These are phyloP conservation scores for Mortierella sp. DNA, from an alignment of 371 early-diverging fungal species.

Conservation along the genomic window DNA sequence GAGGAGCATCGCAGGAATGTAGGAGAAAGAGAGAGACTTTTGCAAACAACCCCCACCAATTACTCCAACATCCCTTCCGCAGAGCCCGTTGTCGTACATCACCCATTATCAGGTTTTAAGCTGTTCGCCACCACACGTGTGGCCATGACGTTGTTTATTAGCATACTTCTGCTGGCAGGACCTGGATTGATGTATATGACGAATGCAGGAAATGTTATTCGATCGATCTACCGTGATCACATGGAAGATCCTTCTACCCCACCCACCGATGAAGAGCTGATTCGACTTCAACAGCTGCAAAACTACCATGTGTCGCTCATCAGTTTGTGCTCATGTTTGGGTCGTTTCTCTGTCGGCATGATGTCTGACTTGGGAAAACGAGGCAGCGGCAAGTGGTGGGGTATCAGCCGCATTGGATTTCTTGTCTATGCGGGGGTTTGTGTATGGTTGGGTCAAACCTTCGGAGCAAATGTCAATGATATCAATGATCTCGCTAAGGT, in stretches of 20 bases:
- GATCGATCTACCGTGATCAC: constrained; percentile 44
- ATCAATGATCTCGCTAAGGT: constrained; percentile 34
- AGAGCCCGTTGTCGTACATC: constrained; percentile 1
- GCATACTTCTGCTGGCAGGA: constrained; percentile 50
- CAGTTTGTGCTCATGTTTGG: constrained; percentile 59
- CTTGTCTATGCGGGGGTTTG: constrained; percentile 44
- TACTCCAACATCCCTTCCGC: constrained; percentile 10
- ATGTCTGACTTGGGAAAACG: constrained; percentile 58
- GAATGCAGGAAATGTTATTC: constrained; percentile 59
- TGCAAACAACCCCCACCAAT: not conserved
- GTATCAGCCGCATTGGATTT: constrained; percentile 44
- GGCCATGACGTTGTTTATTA: constrained; percentile 43
- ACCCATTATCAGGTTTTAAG: constrained; percentile 38
- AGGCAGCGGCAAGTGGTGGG: constrained; percentile 43
- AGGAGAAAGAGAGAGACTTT: constrained; percentile 32
- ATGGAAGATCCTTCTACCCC: constrained; percentile 33
- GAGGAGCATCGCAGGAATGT: constrained; percentile 21
- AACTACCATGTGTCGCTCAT: constrained; percentile 59
- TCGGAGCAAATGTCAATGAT: constrained; percentile 21
- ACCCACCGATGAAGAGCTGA: constrained; percentile 25
- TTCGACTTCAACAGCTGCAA: constrained; percentile 53
- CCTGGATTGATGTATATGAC: constrained; percentile 71
- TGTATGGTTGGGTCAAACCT: constrained; percentile 49
- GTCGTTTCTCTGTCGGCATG: constrained; percentile 53
- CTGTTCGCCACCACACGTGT: constrained; percentile 44